A percentile compares a stretch with the other conserved stretches of the same genome.
Conservation (phyloP, 305 asterid genomes). For the Rubia tinctorum region DNA sequence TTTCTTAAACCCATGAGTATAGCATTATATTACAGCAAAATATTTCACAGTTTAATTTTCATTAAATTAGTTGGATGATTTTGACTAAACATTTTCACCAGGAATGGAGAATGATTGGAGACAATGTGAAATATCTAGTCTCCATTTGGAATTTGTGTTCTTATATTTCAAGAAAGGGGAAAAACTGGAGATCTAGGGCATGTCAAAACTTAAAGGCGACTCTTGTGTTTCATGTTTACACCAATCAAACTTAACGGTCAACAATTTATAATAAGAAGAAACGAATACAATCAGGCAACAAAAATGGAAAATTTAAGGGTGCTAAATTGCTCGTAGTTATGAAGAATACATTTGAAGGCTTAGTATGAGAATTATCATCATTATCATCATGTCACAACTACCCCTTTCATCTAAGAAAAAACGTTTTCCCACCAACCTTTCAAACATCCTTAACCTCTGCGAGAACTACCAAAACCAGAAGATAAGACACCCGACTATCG, state of each 20-base stretch:
- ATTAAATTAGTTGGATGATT: no score
- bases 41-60: no score
- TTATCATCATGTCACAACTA: constrained; percentile 8
- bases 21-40: no score
- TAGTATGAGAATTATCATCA: constrained; percentile 4
- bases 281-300: neutral
- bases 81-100: no score
- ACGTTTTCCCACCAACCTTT: constrained; percentile 13
- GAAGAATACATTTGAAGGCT: neutral
- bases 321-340: constrained; percentile 11
- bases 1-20: no score
- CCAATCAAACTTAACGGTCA: neutral
- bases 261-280: neutral
- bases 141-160: no score
- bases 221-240: no score
- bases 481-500: neutral
- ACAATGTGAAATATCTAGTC: no score
- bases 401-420: neutral
- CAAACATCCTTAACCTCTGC: constrained; percentile 7
- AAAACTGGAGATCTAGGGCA: neutral
- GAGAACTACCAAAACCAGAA: constrained; percentile 15
- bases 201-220: neutral
- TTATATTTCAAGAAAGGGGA: no score
- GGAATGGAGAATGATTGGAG: no score
- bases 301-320: neutral